These are phyloP conservation scores for Drosera spatulata DNA, from an alignment of 179 eudicot genomes.

Conservation along the genomic window DNA sequence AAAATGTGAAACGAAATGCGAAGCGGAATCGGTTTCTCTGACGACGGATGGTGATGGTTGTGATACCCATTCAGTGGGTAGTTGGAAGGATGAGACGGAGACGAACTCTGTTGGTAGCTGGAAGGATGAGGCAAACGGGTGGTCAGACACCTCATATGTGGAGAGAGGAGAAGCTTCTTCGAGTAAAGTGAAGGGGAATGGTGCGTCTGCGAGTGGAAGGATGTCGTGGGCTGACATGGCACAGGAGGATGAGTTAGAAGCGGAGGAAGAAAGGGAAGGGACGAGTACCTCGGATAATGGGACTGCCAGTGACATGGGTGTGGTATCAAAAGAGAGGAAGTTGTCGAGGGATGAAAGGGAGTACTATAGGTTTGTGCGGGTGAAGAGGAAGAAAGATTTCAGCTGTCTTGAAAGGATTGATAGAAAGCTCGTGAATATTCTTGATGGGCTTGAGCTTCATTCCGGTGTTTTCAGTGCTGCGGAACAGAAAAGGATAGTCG, in stretches of 20 bases:
- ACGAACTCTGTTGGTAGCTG: conserved; percentile 35
- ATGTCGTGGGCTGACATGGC: conserved; percentile 98
- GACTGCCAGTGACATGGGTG: conserved; percentile 16
- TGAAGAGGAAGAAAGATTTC: conserved; percentile 71
- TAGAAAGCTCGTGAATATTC: conserved; percentile 57
- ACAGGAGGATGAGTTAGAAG: conserved; percentile 76
- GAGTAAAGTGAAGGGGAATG: conserved; percentile 1
- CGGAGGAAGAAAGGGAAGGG: conserved; percentile 45
- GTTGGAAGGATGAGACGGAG: conserved; percentile 42
- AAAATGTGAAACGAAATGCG: conserved; percentile 16
- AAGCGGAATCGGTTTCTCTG: conserved; percentile 10
- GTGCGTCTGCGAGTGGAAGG: conserved; percentile 23
- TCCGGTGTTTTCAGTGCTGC: conserved; percentile 79
- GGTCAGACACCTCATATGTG: conserved; percentile 15
- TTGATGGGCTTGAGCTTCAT: conserved; percentile 91
- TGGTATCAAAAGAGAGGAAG: conserved; percentile 24
- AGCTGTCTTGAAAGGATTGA: conserved; percentile 60
- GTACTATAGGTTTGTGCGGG: conserved; percentile 46
- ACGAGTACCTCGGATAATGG: conserved; percentile 9
- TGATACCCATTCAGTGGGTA: conserved; percentile 26
- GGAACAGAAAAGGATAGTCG: conserved; percentile 81
- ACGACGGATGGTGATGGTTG: conserved; percentile 12
- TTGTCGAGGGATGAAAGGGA: conserved; percentile 69
- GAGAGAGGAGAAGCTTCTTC: conserved; percentile 17
- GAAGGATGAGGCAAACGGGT: conserved; percentile 36